Evolutionary conservation across 2,329 filamentous ascomycete species (phyloP).

Genomic region (Golovinomyces cichoracearum): DNA sequence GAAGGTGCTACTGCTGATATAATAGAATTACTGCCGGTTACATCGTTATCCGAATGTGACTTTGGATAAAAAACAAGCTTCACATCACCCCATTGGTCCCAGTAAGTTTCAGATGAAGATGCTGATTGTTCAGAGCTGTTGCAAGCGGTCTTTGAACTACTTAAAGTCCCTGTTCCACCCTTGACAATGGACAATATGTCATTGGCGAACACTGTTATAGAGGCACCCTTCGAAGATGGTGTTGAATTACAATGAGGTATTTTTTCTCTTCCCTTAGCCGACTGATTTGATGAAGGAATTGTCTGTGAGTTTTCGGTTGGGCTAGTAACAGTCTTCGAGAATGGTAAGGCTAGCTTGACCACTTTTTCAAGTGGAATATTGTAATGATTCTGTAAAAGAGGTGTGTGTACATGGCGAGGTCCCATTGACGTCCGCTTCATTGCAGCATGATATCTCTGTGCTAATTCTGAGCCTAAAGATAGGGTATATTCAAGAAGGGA

Average conservation of each 20-base stretch:
- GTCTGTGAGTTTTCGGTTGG: slow-evolving; percentile 23
- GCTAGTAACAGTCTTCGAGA: slow-evolving; percentile 40
- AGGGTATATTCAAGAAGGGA: slow-evolving; percentile 54
- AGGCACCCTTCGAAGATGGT: slow-evolving; percentile 19
- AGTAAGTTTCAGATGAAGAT: slow-evolving; percentile 20
- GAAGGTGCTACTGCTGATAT: slow-evolving; percentile 11
- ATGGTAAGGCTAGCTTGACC: slow-evolving; percentile 58
- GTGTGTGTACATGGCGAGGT: slow-evolving; percentile 39
- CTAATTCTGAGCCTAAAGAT: slow-evolving; percentile 58
- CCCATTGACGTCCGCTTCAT: slow-evolving; percentile 46
- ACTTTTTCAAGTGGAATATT: slow-evolving; percentile 56
- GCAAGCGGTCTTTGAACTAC: slow-evolving; percentile 12
- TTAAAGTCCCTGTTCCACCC: slow-evolving; percentile 19
- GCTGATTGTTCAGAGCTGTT: slow-evolving; percentile 12
- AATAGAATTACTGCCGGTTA: slow-evolving; percentile 12
- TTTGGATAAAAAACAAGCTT: slow-evolving; percentile 50
- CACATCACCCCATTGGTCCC: slow-evolving; percentile 60
- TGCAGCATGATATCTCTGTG: slow-evolving; percentile 76
- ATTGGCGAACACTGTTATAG: slow-evolving; percentile 45
- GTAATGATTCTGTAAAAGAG: slow-evolving; percentile 63
- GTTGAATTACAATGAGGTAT: slow-evolving; percentile 17
- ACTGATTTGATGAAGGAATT: slow-evolving; percentile 27
- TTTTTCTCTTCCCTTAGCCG: slow-evolving; percentile 54
- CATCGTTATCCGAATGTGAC: slow-evolving; percentile 13
- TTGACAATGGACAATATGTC: slow-evolving; percentile 56